phyloP scores from a whole-genome alignment of 192 early-diverging fungal species.

The Coemansia sp. region DNA sequence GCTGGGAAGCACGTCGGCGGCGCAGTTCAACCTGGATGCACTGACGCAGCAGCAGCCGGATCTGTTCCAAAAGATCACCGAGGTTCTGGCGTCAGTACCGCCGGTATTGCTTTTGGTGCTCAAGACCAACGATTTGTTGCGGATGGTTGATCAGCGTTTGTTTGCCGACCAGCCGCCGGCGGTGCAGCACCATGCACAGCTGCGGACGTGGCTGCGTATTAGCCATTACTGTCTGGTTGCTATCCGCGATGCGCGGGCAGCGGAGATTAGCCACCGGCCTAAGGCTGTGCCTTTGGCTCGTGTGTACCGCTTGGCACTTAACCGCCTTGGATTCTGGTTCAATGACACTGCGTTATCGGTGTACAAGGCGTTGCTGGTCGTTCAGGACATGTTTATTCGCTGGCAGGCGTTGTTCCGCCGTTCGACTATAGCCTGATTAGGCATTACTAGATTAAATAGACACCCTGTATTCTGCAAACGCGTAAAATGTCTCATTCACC shows the following conservation, averaged over 20 bases:
- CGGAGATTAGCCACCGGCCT: slow-evolving; percentile 31
- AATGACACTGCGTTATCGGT: slow-evolving; percentile 15
- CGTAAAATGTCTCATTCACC: neutral
- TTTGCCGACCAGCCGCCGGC: slow-evolving; percentile 46
- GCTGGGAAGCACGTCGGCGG: slow-evolving; percentile 45
- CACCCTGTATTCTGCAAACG: neutral
- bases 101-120: slow-evolving; percentile 82
- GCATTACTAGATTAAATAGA: neutral
- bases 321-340: slow-evolving; percentile 38
- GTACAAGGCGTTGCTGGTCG: slow-evolving; percentile 15
- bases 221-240: slow-evolving; percentile 48
- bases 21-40: slow-evolving; percentile 52
- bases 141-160: slow-evolving; percentile 63
- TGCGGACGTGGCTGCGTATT: slow-evolving; percentile 37
- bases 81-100: slow-evolving; percentile 80
- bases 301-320: slow-evolving; percentile 12
- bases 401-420: slow-evolving; percentile 6
- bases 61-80: slow-evolving; percentile 72
- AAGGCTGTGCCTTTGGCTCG: slow-evolving; percentile 6
- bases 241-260: slow-evolving; percentile 37
- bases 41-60: slow-evolving; percentile 60
- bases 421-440: neutral
- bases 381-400: slow-evolving; percentile 30
- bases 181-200: slow-evolving; percentile 48
- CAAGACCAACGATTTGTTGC: slow-evolving; percentile 89